These are phyloP conservation scores for Naganishia vaughanmartiniae DNA, from an alignment of 768 basidiomycete genomes.

Conservation along the genomic window DNA sequence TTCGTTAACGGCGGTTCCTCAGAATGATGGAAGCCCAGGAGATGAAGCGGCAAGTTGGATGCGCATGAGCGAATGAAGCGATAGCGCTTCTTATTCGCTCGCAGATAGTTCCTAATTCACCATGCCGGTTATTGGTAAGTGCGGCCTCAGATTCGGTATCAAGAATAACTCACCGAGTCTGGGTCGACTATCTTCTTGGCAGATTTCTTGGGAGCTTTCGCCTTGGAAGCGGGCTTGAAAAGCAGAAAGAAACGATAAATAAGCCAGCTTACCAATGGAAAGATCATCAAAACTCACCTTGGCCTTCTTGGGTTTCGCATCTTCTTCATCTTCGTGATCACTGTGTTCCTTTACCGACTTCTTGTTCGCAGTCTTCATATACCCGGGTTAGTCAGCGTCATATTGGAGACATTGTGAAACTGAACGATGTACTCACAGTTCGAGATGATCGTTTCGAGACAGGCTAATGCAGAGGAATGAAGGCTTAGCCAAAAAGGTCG, in stretches of 20 bases:
- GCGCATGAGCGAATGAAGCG: no score
- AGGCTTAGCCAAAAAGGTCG: background rate
- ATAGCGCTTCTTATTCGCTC: background rate
- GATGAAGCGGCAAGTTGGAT: no score
- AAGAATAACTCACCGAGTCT: background rate
- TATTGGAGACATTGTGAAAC: background rate
- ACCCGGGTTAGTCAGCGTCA: background rate
- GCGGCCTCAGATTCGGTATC: background rate
- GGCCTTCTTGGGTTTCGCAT: constrained; percentile 7
- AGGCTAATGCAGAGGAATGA: background rate
- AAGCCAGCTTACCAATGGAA: background rate
- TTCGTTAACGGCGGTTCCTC: no score
- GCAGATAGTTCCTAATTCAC: constrained; percentile 1
- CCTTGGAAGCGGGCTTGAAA: constrained; percentile 7
- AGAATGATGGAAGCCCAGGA: no score
- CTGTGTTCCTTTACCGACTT: constrained; percentile 24
- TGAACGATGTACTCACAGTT: constrained; percentile 7
- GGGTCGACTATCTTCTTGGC: constrained; percentile 9
- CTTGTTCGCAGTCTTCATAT: constrained; percentile 23
- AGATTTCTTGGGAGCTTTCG: constrained; percentile 11
- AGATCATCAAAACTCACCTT: background rate
- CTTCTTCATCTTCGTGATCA: constrained; percentile 19
- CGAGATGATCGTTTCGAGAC: constrained; percentile 19
- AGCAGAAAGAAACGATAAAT: background rate
- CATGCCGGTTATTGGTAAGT: background rate